A percentile compares a stretch with the other conserved stretches of the same genome.
Conservation (phyloP, 163 green algal genomes). For the Scenedesmus sp. region DNA sequence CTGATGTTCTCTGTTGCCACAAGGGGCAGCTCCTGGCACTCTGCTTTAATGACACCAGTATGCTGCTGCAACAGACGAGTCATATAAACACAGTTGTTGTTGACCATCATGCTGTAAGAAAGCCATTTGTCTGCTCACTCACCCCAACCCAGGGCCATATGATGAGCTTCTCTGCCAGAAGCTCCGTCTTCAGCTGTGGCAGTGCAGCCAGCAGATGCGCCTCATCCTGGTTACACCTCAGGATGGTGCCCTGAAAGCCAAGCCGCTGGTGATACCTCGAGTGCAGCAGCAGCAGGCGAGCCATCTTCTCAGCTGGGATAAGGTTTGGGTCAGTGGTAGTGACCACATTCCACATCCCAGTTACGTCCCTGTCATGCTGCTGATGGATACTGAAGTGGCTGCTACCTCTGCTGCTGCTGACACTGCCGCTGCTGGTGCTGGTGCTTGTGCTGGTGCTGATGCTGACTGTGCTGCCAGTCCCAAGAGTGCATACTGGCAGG, state of each 20-base stretch:
- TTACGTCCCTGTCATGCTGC: neutral
- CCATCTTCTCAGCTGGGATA: neutral
- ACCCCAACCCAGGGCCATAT: slow-evolving; percentile 39
- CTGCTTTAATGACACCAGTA: neutral
- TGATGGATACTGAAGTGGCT: neutral
- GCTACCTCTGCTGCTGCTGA: neutral
- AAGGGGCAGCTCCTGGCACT: no score
- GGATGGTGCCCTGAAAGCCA: slow-evolving; percentile 30
- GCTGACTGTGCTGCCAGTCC: neutral
- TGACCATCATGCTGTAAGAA: neutral
- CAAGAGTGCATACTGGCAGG: neutral
- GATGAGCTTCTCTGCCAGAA: neutral
- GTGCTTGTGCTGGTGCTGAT: neutral
- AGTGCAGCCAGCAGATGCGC: neutral
- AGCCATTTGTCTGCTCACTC: neutral
- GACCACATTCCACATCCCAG: slow-evolving; percentile 29
- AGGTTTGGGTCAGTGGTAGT: slow-evolving; percentile 8
- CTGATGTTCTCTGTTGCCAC: no score
- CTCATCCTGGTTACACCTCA: slow-evolving; percentile 28
- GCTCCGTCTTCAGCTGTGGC: neutral
- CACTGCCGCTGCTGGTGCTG: no score
- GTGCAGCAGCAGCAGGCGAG: neutral
- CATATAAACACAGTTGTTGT: no score
- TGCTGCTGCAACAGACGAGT: neutral
- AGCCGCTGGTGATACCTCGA: slow-evolving; percentile 11